Percentiles rank a stretch among this genome's conserved stretches.
phyloP scores from a whole-genome alignment of 208 protist genomes.

The Eutreptiella sp. region DNA sequence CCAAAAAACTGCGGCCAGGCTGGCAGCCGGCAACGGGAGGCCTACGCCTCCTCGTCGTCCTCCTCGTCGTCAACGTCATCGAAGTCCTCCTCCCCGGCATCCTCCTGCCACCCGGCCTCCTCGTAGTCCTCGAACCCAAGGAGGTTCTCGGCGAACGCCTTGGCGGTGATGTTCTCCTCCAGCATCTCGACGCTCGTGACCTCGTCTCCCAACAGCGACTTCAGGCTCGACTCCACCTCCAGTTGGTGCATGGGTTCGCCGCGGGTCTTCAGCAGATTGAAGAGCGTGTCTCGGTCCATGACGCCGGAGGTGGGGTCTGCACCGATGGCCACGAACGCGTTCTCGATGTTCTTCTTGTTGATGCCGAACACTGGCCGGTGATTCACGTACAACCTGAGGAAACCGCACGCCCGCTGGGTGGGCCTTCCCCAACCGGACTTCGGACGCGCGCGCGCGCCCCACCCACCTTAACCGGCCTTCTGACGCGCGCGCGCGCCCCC shows the following conservation, averaged over 20 bases:
- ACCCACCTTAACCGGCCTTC: background rate
- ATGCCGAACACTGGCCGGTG: slow-evolving; percentile 83
- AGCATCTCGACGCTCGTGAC: slow-evolving; percentile 68
- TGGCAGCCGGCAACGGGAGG: no score
- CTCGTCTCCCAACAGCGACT: slow-evolving; percentile 70
- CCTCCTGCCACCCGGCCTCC: slow-evolving; percentile 1
- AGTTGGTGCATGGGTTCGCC: slow-evolving; percentile 60
- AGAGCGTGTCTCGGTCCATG: slow-evolving; percentile 62
- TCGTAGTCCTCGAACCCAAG: slow-evolving; percentile 82
- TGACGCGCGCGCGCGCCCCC: no score
- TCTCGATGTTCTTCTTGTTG: slow-evolving; percentile 72
- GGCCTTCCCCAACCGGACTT: background rate
- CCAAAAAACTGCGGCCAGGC: no score
- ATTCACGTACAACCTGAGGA: slow-evolving; percentile 87
- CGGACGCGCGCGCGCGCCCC: background rate
- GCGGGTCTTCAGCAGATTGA: slow-evolving; percentile 55
- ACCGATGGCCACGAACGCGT: slow-evolving; percentile 69
- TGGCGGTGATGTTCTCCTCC: slow-evolving; percentile 70
- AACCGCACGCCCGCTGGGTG: no score
- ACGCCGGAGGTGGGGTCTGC: slow-evolving; percentile 55
- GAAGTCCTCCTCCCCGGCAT: slow-evolving; percentile 19
- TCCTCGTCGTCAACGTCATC: slow-evolving; percentile 16
- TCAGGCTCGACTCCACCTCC: slow-evolving; percentile 66
- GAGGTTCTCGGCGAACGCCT: slow-evolving; percentile 72
- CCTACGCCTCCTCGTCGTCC: slow-evolving; percentile 31